A percentile compares a stretch with the other conserved stretches of the same genome.
Evolutionary conservation across 2,329 filamentous ascomycete species (phyloP).

Genomic region (Phyllosticta capitalensis): DNA sequence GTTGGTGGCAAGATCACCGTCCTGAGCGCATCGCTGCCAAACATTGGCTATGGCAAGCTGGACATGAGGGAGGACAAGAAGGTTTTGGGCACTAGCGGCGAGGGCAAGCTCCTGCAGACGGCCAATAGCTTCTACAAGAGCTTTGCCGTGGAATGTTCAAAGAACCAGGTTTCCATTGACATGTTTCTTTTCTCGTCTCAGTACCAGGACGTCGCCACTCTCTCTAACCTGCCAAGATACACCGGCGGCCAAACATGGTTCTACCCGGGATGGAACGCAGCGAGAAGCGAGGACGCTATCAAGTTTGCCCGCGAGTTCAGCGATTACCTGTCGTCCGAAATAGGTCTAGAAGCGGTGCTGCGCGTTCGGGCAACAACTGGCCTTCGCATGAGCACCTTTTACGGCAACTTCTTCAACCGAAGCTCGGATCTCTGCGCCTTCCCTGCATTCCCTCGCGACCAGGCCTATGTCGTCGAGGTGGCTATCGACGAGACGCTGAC

Average conservation of each 20-base stretch:
- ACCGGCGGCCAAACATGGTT: constrained; percentile 98
- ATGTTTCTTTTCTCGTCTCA: constrained; percentile 96
- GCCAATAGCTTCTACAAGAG: constrained; percentile 97
- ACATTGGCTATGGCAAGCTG: constrained; percentile 78
- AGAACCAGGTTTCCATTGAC: constrained; percentile 96
- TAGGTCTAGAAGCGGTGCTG: constrained; percentile 90
- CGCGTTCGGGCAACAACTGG: constrained; percentile 92
- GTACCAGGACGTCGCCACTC: constrained; percentile 93
- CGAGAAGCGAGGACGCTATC: constrained; percentile 86
- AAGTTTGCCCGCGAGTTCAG: constrained; percentile 97
- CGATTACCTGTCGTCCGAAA: constrained; percentile 92
- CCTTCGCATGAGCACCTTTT: constrained; percentile 93
- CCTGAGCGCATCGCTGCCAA: constrained; percentile 80
- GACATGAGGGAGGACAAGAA: constrained; percentile 97
- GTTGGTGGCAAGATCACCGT: constrained; percentile 94
- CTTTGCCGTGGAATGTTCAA: constrained; percentile 96
- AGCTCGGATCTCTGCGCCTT: constrained; percentile 97
- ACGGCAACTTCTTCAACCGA: constrained; percentile 98
- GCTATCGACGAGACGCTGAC: constrained; percentile 91
- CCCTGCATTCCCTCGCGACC: constrained; percentile 93
- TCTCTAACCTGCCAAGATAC: constrained; percentile 91
- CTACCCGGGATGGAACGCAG: constrained; percentile 96
- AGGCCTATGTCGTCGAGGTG: constrained; percentile 96
- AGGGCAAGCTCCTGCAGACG: constrained; percentile 78
- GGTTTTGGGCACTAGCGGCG: constrained; percentile 84